Base-by-base conservation (phyloP, 1,139 yeast genomes). In the Yamadazyma atmosphaerica region DNA sequence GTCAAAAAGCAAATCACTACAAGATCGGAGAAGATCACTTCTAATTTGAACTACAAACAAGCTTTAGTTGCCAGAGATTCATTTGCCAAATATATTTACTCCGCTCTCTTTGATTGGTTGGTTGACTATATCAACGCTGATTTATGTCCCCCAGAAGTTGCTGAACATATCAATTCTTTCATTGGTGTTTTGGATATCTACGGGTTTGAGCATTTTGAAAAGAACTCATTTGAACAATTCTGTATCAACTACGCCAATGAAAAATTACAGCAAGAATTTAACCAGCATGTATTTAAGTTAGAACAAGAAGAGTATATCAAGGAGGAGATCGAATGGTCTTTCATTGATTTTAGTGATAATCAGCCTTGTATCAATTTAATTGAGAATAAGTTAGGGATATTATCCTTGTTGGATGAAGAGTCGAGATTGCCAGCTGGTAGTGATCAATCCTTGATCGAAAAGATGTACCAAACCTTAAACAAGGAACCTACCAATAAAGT, bases 181-280 rank as follows among this genome's bases (percentile, higher is more conserved):
- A 92, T 92, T 57, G 99, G 99, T 61, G 98, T 92, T 22, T 74
- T 92, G 56, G 99, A 92, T 81, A 92, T 92, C 53, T 90, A 90
- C 60, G 98, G 98, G 30, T 92, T 92, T 60, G 98, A 92, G 63
- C 97, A 90, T 67, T 92, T 92, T 60, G 90, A 88, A 54, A 82
- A 77, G 55, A 92, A 92, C 63, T 89, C 97, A 6, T 92, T 92
- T 55, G 98, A 92, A 65, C 98, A 92, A 61, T 90, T 92, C 64
- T 92, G 98, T 68, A 92, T 92, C 65, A 92, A 92, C 60, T 92
- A 92, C 61, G 98, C 98, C 36, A 92, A 92, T 63, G 98, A 92
- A 68, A 92, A 92, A 65, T 74, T 92, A 52, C 98, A 92, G 64
- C 98, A 92, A 65, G 98, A 90, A 60, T 92, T 92, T 63, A 92